Evolutionary conservation across 345 rosid species (phyloP).

Genomic region (Eucalyptus lansdowneana): DNA sequence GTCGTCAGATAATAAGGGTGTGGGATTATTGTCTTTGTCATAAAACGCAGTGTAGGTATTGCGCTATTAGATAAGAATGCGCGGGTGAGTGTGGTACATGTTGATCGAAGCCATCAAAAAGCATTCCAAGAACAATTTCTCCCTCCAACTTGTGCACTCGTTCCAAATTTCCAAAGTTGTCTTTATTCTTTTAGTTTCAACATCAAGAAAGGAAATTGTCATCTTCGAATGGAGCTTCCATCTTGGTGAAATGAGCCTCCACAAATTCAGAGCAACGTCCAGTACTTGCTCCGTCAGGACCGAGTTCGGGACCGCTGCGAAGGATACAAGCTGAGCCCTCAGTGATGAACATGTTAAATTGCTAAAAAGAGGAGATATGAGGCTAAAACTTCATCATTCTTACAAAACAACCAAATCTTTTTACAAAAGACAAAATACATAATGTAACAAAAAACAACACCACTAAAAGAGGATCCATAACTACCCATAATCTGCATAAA

Average conservation of each 20-base stretch:
- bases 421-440: no score
- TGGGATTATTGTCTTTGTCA: not conserved
- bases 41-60: fast-evolving
- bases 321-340: conserved; percentile 6
- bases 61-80: not conserved
- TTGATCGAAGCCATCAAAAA: not conserved
- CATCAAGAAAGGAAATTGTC: not conserved
- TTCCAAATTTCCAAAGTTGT: not conserved
- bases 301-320: not conserved
- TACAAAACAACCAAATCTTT: no score
- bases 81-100: not conserved
- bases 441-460: no score
- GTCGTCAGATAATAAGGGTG: not conserved
- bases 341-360: not conserved
- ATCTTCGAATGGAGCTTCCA: conserved; percentile 5
- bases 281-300: conserved; percentile 4
- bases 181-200: not conserved
- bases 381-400: no score
- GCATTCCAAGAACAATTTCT: no score
- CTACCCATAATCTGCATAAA: no score
- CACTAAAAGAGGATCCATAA: no score
- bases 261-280: not conserved
- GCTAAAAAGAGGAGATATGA: no score
- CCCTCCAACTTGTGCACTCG: not conserved
- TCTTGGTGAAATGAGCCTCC: not conserved